Percentiles rank a stretch among this genome's conserved stretches.
Conservation (phyloP, 2,329 filamentous ascomycete species). For the Helotiales sp. region DNA sequence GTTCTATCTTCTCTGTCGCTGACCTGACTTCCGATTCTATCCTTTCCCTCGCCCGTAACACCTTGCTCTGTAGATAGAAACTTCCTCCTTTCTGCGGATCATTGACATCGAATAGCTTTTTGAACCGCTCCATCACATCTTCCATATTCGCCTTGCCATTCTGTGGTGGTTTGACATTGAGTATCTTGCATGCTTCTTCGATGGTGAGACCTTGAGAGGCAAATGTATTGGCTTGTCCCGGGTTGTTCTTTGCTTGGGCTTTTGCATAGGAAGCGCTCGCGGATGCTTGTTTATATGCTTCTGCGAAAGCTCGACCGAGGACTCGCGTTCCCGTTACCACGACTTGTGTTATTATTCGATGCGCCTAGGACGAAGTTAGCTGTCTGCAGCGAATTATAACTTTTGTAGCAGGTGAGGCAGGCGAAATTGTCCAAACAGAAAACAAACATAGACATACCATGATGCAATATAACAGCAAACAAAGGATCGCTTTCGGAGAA, state of each 20-base stretch:
- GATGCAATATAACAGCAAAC: slow-evolving; percentile 6
- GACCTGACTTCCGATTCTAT: slow-evolving; percentile 84
- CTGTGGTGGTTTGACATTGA: slow-evolving; percentile 89
- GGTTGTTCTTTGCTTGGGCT: slow-evolving; percentile 63
- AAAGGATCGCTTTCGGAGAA: neutral
- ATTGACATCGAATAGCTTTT: slow-evolving; percentile 91
- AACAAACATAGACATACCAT: slow-evolving; percentile 19
- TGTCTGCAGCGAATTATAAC: neutral
- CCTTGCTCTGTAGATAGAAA: slow-evolving; percentile 98
- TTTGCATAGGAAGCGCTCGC: slow-evolving; percentile 82
- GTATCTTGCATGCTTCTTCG: slow-evolving; percentile 94
- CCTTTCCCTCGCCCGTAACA: slow-evolving; percentile 85
- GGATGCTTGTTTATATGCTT: slow-evolving; percentile 93
- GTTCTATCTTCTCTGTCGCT: slow-evolving; percentile 66
- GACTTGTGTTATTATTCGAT: slow-evolving; percentile 92
- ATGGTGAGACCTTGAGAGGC: slow-evolving; percentile 77
- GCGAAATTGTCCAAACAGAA: neutral
- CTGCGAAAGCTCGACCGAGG: slow-evolving; percentile 86
- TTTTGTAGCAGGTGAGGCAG: neutral
- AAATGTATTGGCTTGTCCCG: slow-evolving; percentile 44
- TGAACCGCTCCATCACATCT: slow-evolving; percentile 82
- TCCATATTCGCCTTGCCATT: slow-evolving; percentile 76
- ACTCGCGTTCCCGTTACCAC: slow-evolving; percentile 88
- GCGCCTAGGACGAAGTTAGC: slow-evolving; percentile 60
- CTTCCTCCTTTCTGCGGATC: slow-evolving; percentile 94